These are phyloP conservation scores for Teratosphaeria epicoccoides DNA, from an alignment of 2,329 filamentous ascomycete species.

Conservation along the genomic window DNA sequence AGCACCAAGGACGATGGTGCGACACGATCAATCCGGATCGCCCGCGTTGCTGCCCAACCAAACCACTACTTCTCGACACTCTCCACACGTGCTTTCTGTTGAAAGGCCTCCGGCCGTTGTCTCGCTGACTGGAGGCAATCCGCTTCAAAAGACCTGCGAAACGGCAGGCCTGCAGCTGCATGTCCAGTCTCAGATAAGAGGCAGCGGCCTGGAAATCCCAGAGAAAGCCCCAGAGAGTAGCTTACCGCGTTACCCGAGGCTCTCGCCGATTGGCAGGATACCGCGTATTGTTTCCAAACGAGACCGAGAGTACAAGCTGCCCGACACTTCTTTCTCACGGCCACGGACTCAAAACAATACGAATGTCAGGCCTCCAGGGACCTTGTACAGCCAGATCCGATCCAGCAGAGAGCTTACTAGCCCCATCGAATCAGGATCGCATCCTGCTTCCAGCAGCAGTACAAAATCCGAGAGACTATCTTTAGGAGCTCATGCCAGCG, in stretches of 20 bases:
- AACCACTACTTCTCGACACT: constrained; percentile 10
- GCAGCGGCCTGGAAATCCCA: constrained; percentile 21
- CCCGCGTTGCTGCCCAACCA: constrained; percentile 17
- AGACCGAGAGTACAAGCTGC: constrained; percentile 52
- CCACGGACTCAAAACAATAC: constrained; percentile 42
- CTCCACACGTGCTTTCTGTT: constrained; percentile 14
- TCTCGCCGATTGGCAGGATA: constrained; percentile 76
- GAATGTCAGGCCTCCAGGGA: constrained; percentile 18
- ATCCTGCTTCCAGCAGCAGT: constrained; percentile 20
- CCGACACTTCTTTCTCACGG: constrained; percentile 73
- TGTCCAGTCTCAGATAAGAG: constrained; percentile 5
- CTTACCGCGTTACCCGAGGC: constrained; percentile 30
- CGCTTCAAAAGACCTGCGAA: background rate
- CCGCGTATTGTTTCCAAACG: constrained; percentile 64
- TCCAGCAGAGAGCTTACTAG: constrained; percentile 19
- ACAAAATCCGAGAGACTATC: constrained; percentile 12
- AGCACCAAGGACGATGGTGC: constrained; percentile 12
- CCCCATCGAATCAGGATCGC: constrained; percentile 18
- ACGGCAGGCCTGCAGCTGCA: background rate
- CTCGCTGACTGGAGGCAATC: background rate
- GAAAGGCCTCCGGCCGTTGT: constrained; percentile 3
- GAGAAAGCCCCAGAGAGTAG: constrained; percentile 39
- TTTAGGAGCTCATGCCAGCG: constrained; percentile 11
- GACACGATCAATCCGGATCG: constrained; percentile 16
- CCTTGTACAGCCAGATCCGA: constrained; percentile 23